phyloP scores from a whole-genome alignment of 768 basidiomycete species.

The Leccinellum albellum region DNA sequence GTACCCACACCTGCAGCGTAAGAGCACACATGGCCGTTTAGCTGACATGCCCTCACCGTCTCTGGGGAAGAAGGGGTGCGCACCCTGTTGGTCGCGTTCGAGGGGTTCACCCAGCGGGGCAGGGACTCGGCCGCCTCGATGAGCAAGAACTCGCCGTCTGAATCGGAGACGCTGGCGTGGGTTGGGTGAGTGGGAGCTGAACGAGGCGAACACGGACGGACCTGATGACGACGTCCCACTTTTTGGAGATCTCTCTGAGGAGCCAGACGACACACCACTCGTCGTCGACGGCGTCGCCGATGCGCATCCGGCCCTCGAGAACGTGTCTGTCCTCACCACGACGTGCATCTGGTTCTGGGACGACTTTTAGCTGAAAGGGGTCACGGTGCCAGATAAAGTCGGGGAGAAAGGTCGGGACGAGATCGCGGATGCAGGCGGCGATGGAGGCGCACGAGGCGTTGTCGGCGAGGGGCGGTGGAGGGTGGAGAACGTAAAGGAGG shows the following conservation, averaged over 20 bases:
- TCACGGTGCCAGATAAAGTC: slow-evolving; percentile 83
- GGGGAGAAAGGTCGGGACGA: slow-evolving; percentile 52
- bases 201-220: slow-evolving; percentile 32
- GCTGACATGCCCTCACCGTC: slow-evolving; percentile 31
- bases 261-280: slow-evolving; percentile 97
- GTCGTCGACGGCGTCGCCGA: slow-evolving; percentile 96
- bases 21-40: slow-evolving; percentile 28
- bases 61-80: slow-evolving; percentile 35
- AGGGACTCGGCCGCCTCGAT: slow-evolving; percentile 93
- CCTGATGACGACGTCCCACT: slow-evolving; percentile 82
- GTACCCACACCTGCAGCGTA: slow-evolving; percentile 83
- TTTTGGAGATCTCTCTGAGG: slow-evolving; percentile 66
- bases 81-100: slow-evolving; percentile 91
- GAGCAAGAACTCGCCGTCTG: slow-evolving; percentile 92
- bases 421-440: slow-evolving; percentile 61
- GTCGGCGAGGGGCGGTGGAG: slow-evolving; percentile 50
- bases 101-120: slow-evolving; percentile 87
- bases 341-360: slow-evolving; percentile 39
- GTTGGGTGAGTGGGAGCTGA: slow-evolving; percentile 1
- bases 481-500: slow-evolving; percentile 72
- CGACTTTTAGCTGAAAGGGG: slow-evolving; percentile 72
- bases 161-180: slow-evolving; percentile 56
- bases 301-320: slow-evolving; percentile 80
- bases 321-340: slow-evolving; percentile 42
- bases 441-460: slow-evolving; percentile 59